Conservation (phyloP, 345 rosid genomes). For the Salix koriyanagi region DNA sequence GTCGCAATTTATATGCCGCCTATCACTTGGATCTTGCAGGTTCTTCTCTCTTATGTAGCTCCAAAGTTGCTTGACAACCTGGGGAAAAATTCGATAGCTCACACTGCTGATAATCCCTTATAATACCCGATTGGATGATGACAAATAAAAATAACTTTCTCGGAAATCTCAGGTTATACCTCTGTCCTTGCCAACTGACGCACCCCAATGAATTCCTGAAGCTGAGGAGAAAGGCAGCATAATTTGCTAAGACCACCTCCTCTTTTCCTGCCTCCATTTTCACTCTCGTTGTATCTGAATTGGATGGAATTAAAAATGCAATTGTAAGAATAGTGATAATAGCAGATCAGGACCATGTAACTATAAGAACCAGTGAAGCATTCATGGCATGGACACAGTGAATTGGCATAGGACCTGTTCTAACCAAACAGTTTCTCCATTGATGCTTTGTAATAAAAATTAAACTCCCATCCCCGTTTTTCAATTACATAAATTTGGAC, state of each 20-base stretch:
- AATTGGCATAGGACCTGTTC: constrained; percentile 30
- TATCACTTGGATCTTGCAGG: constrained; percentile 60
- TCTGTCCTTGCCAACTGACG: constrained; percentile 40
- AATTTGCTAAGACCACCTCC: constrained; percentile 45
- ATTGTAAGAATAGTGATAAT: constrained; percentile 6
- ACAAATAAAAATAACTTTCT: not conserved
- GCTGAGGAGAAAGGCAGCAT: constrained; percentile 45
- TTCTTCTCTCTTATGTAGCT: constrained; percentile 45
- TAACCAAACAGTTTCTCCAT: not conserved
- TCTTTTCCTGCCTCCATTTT: constrained; percentile 36
- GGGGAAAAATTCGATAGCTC: not conserved
- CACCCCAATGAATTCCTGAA: constrained; percentile 33
- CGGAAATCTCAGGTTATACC: constrained; percentile 15
- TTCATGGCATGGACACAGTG: not conserved
- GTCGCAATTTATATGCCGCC: constrained; percentile 50
- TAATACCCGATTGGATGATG: not conserved
- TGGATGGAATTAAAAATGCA: constrained; percentile 6
- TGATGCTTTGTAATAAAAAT: constrained; percentile 5
- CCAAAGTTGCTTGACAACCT: constrained; percentile 68
- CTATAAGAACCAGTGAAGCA: not conserved
- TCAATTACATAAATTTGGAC: not conserved
- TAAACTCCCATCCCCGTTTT: constrained; percentile 5
- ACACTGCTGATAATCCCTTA: constrained; percentile 2
- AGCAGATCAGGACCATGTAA: not conserved
- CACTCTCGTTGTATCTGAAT: constrained; percentile 29